These are phyloP conservation scores for Camellia lanceoleosa DNA, from an alignment of 148 eudicot genomes.

Conservation along the genomic window DNA sequence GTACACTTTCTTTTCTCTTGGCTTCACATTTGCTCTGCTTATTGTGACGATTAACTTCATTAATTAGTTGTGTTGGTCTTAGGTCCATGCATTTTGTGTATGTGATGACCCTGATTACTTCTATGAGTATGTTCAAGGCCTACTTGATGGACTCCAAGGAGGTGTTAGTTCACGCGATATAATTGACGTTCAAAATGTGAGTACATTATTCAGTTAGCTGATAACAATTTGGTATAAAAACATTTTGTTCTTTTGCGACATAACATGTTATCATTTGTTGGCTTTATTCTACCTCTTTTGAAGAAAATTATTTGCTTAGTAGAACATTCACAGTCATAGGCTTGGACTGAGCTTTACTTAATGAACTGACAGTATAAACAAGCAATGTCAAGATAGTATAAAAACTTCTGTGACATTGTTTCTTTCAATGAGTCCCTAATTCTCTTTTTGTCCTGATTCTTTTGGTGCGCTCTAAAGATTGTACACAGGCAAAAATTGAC, in stretches of 20 bases:
- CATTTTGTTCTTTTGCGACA: not conserved
- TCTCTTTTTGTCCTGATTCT: not conserved
- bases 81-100: constrained; percentile 88
- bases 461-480: not conserved
- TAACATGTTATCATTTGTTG: not conserved
- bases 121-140: constrained; percentile 68
- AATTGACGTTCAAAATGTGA: constrained; percentile 65
- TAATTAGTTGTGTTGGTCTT: constrained; percentile 17
- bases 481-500: not conserved
- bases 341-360: not conserved
- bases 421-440: not conserved
- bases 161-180: constrained; percentile 51
- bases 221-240: not conserved
- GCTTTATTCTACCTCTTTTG: constrained; percentile 2
- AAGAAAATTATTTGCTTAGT: constrained; percentile 1
- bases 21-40: constrained; percentile 9
- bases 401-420: not conserved
- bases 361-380: not conserved
- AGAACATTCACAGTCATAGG: not conserved
- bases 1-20: constrained; percentile 33
- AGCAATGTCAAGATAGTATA: not conserved
- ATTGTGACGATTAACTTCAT: not conserved
- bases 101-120: constrained; percentile 96
- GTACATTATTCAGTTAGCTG: constrained; percentile 13
- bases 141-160: constrained; percentile 57